Evolutionary conservation across 495 filamentous ascomycete genomes (phyloP), one percentile per base, ranked within the genome.

Genomic region (Talaromyces liani): DNA sequence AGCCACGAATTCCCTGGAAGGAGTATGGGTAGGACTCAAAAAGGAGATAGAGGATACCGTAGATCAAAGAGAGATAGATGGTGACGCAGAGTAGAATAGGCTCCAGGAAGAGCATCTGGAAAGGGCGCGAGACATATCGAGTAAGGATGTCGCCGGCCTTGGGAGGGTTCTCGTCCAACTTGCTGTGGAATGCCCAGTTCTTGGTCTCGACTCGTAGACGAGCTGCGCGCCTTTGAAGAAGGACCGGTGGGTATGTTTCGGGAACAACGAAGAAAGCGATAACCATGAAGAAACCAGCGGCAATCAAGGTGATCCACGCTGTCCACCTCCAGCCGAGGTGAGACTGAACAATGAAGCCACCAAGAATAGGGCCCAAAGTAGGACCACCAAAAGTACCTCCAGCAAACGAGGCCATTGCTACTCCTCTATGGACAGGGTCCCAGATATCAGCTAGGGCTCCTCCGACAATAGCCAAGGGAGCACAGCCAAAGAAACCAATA

Each of bases 301-400:
- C 75, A 64, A 91, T 87, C n/a, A 83, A 65, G 4, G 82, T 85
- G 45, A 88, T 79, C 80, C 82, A 91, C 12, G 77, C 81, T 0
- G 84, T 85, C 85, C 87, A 89, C 39, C 84, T 75, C 87, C 87
- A 88, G 61, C 79, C 80, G 2, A 87, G 77, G 58, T 82, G 74
- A 16, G 73, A 78, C 20, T 81, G 75, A 4, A 78, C 81, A 58
- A 87, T 77, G 69, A 86, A 88, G n/a, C 79, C 82, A 31, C 84
- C 85, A 5, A 74, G 33, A 45, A 74, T 72, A 9, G 72, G 72
- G 6, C 81, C 85, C 8, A 81, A 64, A 10, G 84, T 75, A 2
- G 87, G 84, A 0, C 85, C 86, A 31, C 80, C 69, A 70, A 87
- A 87, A 1, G 81, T 79, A 51, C 78, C 79, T 4, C 72, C 70